A percentile compares a stretch with the other conserved stretches of the same genome.
Evolutionary conservation across 2,329 filamentous ascomycete genomes (phyloP).

Genomic region (Sclerotinia borealis): DNA sequence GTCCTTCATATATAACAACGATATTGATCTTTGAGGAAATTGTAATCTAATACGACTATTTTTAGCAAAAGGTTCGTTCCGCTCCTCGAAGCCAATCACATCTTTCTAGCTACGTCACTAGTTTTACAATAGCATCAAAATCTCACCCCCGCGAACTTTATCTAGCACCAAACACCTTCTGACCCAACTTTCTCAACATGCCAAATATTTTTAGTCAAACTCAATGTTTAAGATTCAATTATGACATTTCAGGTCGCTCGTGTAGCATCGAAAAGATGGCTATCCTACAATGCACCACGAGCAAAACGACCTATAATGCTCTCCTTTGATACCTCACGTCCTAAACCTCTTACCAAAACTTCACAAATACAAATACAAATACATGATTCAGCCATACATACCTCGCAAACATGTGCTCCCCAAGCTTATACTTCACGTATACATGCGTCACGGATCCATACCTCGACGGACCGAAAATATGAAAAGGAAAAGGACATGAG

Average conservation of each 20-base stretch:
- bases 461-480: neutral
- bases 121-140: constrained; percentile 3
- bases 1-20: neutral
- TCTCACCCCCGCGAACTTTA: constrained; percentile 14
- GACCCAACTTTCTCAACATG: constrained; percentile 17
- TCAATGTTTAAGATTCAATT: constrained; percentile 21
- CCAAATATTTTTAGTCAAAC: constrained; percentile 16
- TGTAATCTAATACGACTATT: neutral
- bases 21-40: neutral
- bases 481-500: constrained; percentile 13
- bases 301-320: constrained; percentile 11
- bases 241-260: constrained; percentile 28
- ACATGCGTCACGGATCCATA: constrained; percentile 3
- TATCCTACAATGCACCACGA: constrained; percentile 20
- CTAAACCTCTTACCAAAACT: neutral
- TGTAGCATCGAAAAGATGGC: constrained; percentile 26
- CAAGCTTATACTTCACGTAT: neutral
- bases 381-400: constrained; percentile 4
- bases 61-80: neutral
- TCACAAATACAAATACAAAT: constrained; percentile 2
- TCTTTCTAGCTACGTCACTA: constrained; percentile 27
- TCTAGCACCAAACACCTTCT: constrained; percentile 14
- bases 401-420: neutral
- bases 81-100: constrained; percentile 19
- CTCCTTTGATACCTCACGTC: constrained; percentile 1